Conservation (phyloP, 768 basidiomycete species). For the Rhizopogon sp. region DNA sequence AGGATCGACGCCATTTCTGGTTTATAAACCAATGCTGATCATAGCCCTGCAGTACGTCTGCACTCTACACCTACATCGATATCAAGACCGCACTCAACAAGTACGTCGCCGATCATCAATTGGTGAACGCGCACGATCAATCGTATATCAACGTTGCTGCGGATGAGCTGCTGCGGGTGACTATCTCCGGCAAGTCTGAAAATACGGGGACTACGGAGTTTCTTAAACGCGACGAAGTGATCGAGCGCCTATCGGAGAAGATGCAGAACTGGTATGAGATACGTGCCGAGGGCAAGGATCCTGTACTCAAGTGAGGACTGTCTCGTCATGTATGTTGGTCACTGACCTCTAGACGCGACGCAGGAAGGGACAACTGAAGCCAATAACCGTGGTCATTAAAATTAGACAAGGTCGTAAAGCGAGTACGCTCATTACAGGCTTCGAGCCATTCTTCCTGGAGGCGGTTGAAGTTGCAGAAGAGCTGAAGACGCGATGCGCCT, state of each 20-base stretch:
- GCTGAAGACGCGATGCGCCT: constrained; percentile 70
- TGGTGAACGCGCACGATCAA: constrained; percentile 63
- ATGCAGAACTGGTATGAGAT: constrained; percentile 83
- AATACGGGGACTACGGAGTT: constrained; percentile 37
- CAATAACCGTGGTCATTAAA: constrained; percentile 67
- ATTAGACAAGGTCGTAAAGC: constrained; percentile 75
- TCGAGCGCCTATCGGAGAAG: constrained; percentile 45
- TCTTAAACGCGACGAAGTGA: constrained; percentile 62
- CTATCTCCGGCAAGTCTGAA: constrained; percentile 32
- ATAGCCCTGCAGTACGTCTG: constrained; percentile 35
- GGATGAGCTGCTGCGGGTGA: constrained; percentile 39
- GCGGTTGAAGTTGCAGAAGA: constrained; percentile 77
- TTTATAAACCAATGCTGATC: constrained; percentile 7
- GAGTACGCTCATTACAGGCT: constrained; percentile 70
- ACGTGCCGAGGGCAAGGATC: constrained; percentile 47
- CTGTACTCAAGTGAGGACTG: constrained; percentile 49
- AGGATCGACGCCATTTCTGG: constrained; percentile 12
- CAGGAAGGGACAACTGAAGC: constrained; percentile 75
- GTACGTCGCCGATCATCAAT: constrained; percentile 56
- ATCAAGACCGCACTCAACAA: constrained; percentile 52
- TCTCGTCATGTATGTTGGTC: background rate
- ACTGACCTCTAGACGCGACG: background rate
- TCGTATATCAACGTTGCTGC: constrained; percentile 59
- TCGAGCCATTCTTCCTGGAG: constrained; percentile 70
- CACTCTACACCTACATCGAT: constrained; percentile 52